These are phyloP conservation scores for Aureobasidium sp. DNA, from an alignment of 2,329 filamentous ascomycete genomes.

Conservation along the genomic window DNA sequence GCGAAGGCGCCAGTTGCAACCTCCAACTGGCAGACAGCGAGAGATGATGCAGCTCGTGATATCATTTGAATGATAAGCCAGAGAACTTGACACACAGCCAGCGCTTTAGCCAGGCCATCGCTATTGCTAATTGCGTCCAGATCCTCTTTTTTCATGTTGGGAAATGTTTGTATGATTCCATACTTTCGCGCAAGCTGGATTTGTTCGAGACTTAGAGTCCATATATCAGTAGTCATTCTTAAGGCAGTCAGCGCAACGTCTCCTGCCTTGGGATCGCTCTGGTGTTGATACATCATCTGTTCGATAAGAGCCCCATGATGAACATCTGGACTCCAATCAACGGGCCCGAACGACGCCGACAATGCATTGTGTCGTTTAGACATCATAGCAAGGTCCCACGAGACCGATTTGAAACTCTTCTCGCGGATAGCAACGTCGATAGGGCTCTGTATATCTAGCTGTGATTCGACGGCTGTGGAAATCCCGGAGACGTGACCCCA, in stretches of 20 bases:
- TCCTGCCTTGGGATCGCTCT: not conserved
- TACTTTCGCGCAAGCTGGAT: not conserved
- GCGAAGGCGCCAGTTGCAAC: conserved; percentile 1
- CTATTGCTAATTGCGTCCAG: conserved; percentile 7
- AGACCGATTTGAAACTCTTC: conserved; percentile 1
- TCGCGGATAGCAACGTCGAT: not conserved
- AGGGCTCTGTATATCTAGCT: not conserved
- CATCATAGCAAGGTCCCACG: not conserved
- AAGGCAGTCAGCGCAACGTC: not conserved
- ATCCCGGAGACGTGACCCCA: not conserved
- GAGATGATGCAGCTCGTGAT: not conserved
- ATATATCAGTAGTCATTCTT: not conserved
- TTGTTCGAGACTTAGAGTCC: not conserved
- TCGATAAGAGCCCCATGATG: not conserved
- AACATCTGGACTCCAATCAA: not conserved
- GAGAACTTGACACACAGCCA: conserved; percentile 9
- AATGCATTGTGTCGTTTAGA: not conserved
- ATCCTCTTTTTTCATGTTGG: conserved; percentile 10
- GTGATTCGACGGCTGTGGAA: not conserved
- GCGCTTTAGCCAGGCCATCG: conserved; percentile 5
- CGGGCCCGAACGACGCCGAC: not conserved
- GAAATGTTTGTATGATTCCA: conserved; percentile 1
- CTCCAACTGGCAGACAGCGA: not conserved
- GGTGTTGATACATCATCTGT: not conserved
- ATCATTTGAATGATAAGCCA: conserved; percentile 13